A percentile compares a stretch with the other conserved stretches of the same genome.
These are phyloP conservation scores for Fusarium scirpi DNA, from an alignment of 2,329 filamentous ascomycete genomes.

Conservation along the genomic window DNA sequence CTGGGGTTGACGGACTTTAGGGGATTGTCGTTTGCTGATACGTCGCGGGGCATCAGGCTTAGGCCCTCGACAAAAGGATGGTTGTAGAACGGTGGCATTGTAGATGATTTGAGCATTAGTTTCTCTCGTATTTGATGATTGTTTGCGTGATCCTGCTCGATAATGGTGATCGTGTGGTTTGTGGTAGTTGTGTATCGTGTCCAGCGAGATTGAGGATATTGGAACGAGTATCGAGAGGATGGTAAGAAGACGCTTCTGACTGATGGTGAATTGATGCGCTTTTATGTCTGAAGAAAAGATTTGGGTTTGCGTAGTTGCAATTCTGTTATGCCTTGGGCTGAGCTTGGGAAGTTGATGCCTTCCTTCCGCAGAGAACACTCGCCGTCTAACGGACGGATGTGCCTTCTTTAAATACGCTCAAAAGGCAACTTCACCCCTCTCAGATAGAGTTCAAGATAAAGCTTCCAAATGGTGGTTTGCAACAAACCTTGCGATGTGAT, in stretches of 20 bases:
- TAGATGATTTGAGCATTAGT: not conserved
- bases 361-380: not conserved
- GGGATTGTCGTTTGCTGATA: not conserved
- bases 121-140: not conserved
- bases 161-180: not conserved
- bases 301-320: rapidly evolving
- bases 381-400: not conserved
- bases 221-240: not conserved
- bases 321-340: not conserved
- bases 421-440: not conserved
- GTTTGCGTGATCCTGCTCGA: not conserved
- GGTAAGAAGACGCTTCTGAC: not conserved
- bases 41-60: not conserved
- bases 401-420: not conserved
- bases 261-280: not conserved
- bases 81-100: not conserved
- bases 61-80: not conserved
- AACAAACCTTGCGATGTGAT: too few relatives aligned
- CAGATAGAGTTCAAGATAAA: not conserved
- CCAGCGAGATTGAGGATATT: slow-evolving; percentile 10
- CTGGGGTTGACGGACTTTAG: slow-evolving; percentile 19
- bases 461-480: too few relatives aligned
- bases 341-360: not conserved
- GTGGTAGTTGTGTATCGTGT: not conserved
- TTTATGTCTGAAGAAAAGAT: not conserved